Evolutionary conservation across 768 basidiomycete genomes (phyloP).

Genomic region (Leccinum disarticulatum): DNA sequence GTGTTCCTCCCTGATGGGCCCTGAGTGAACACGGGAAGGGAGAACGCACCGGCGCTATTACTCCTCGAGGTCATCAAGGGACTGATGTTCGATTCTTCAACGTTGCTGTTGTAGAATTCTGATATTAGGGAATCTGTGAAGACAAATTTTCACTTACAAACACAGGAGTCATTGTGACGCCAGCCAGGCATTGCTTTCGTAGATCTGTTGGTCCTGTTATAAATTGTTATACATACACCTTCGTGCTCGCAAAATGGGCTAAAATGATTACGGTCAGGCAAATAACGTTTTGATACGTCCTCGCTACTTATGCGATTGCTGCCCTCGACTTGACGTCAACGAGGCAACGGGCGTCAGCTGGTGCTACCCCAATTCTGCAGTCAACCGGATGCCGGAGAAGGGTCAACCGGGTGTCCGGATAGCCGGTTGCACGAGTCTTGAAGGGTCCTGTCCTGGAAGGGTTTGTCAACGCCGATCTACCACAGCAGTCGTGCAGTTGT

Average conservation of each 20-base stretch:
- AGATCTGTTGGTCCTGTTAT: background rate
- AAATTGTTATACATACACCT: background rate
- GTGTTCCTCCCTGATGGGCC: background rate
- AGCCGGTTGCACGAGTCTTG: conserved; percentile 1
- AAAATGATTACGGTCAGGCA: background rate
- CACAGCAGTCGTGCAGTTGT: background rate
- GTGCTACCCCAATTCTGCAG: background rate
- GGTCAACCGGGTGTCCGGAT: background rate
- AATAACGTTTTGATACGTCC: background rate
- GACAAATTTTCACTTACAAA: background rate
- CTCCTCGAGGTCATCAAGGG: conserved; percentile 9
- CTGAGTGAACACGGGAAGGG: background rate
- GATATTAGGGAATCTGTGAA: background rate
- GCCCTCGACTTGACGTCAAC: background rate
- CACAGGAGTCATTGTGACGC: background rate
- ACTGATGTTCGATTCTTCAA: background rate
- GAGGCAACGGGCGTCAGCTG: background rate
- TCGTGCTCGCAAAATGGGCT: background rate
- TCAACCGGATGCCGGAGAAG: background rate
- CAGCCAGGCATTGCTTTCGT: background rate
- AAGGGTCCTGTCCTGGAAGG: background rate
- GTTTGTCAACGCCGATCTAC: background rate
- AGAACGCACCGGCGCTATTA: background rate
- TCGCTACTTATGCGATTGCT: background rate
- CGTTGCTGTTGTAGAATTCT: background rate